phyloP scores from a whole-genome alignment of 140 eudicot genomes.

The Ambrosia hybrid region DNA sequence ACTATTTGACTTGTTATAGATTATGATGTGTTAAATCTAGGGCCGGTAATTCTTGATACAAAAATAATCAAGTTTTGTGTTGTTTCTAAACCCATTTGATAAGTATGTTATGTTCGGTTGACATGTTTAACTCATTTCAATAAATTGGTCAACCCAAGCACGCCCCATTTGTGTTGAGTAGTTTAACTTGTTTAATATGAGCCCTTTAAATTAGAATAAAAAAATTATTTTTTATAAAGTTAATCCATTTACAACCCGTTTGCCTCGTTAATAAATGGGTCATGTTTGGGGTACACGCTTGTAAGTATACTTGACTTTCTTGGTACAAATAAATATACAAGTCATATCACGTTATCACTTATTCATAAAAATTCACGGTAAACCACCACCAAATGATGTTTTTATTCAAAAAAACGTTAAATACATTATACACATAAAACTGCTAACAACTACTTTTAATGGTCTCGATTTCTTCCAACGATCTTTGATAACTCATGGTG shows the following conservation, averaged over 20 bases:
- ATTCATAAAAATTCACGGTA: neutral
- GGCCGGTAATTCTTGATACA: neutral
- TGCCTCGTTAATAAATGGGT: neutral
- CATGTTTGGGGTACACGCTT: neutral
- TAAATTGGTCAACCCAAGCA: neutral
- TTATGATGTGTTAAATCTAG: no score
- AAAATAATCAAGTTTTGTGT: neutral
- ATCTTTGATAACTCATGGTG: neutral
- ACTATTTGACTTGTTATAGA: no score
- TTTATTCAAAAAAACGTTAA: constrained; percentile 15
- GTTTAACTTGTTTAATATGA: neutral
- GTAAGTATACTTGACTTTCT: no score
- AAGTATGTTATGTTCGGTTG: neutral
- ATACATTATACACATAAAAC: constrained; percentile 12
- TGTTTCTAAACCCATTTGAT: neutral
- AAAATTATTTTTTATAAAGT: neutral
- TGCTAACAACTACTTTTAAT: no score
- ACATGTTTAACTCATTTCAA: neutral
- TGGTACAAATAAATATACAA: no score
- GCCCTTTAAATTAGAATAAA: neutral
- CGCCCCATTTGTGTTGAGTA: neutral
- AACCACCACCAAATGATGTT: neutral
- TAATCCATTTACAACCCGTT: neutral
- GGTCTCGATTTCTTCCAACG: no score
- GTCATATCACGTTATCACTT: no score